Evolutionary conservation across 495 filamentous ascomycete genomes (phyloP).

Genomic region (Podospora pseudocomata): DNA sequence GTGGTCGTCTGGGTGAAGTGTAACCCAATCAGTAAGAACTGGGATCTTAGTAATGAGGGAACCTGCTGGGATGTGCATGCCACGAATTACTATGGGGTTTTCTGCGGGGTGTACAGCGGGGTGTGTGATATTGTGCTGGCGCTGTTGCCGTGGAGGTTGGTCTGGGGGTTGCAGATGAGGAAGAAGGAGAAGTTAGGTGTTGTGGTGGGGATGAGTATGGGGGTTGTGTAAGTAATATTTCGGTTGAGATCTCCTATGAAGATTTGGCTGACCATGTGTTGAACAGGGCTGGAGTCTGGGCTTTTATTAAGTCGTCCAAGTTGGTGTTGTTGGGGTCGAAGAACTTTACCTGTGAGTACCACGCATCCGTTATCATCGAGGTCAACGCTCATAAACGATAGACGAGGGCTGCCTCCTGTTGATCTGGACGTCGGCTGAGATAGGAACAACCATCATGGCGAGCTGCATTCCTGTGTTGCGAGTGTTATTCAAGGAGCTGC

Average conservation of each 20-base stretch:
- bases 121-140: conserved; percentile 30
- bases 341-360: conserved; percentile 27
- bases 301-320: conserved; percentile 26
- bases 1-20: conserved; percentile 30
- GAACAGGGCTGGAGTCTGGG: conserved; percentile 25
- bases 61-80: conserved; percentile 24
- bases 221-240: conserved; percentile 24
- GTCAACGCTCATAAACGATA: neutral
- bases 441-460: conserved; percentile 33
- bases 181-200: conserved; percentile 33
- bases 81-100: conserved; percentile 12
- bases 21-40: conserved; percentile 24
- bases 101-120: conserved; percentile 26
- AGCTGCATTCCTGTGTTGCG: conserved; percentile 35
- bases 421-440: conserved; percentile 29
- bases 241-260: neutral
- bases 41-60: conserved; percentile 15
- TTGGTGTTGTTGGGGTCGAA: conserved; percentile 15
- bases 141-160: conserved; percentile 28
- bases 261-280: neutral
- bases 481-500: conserved; percentile 28
- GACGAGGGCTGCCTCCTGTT: conserved; percentile 28
- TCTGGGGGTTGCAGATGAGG: conserved; percentile 27
- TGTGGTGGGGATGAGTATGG: conserved; percentile 33
- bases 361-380: no score